Conservation (phyloP, 768 basidiomycete species). For the Vararia minispora region DNA sequence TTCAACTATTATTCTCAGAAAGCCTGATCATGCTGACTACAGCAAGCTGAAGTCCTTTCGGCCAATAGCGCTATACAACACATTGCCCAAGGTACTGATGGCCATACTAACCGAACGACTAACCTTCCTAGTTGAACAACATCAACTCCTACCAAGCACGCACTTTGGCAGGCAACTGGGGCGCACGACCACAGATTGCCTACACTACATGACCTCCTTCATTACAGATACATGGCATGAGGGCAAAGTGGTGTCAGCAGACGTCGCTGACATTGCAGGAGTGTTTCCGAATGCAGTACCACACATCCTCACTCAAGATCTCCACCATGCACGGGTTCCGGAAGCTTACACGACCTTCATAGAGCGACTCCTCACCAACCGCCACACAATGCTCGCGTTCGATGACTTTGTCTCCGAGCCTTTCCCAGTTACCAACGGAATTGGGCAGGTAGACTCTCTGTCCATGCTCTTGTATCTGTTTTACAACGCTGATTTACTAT, state of each 20-base stretch:
- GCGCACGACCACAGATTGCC: not conserved
- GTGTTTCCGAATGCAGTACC: conserved; percentile 30
- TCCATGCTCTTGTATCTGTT: conserved; percentile 15
- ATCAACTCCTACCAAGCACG: not conserved
- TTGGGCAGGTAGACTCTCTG: conserved; percentile 16
- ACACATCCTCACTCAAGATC: conserved; percentile 21
- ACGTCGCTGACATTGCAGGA: conserved; percentile 32
- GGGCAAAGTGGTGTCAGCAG: conserved; percentile 22
- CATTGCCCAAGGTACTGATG: conserved; percentile 9
- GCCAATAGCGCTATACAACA: conserved; percentile 16
- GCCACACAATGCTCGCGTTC: conserved; percentile 6
- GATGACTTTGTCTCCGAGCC: conserved; percentile 12
- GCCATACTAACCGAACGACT: conserved; percentile 7
- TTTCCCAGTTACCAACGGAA: conserved; percentile 9
- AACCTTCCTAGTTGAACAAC: not conserved
- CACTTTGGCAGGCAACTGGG: not conserved
- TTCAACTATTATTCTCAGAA: conserved; percentile 11
- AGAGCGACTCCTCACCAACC: conserved; percentile 1
- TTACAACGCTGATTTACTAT: conserved; percentile 16
- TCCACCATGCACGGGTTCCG: conserved; percentile 21
- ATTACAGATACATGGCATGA: conserved; percentile 18
- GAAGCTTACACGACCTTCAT: conserved; percentile 13
- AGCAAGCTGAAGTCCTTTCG: conserved; percentile 14
- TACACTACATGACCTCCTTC: conserved; percentile 1
- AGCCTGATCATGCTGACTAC: conserved; percentile 18